A percentile compares a stretch with the other conserved stretches of the same genome.
phyloP scores from a whole-genome alignment of 2,329 filamentous ascomycete genomes.

The Xylaria hypoxylon region DNA sequence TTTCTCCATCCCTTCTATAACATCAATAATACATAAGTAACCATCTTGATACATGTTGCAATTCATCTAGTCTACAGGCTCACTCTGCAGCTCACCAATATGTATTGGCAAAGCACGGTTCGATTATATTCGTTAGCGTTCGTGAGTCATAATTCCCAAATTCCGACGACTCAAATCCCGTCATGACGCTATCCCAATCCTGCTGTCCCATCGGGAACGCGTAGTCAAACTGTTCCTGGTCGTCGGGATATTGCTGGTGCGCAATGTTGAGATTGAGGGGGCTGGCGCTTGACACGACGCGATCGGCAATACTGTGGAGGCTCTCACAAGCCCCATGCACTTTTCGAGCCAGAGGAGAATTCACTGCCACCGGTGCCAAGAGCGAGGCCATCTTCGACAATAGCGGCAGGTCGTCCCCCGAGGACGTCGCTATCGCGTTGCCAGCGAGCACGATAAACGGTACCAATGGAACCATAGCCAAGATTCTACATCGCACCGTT shows the following conservation, averaged over 20 bases:
- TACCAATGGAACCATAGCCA: slow-evolving; percentile 45
- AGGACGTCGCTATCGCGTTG: slow-evolving; percentile 47
- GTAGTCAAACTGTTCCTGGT: slow-evolving; percentile 36
- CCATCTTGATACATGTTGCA: too few relatives aligned
- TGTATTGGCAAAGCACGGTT: slow-evolving; percentile 45
- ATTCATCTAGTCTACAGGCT: too few relatives aligned
- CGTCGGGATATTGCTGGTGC: slow-evolving; percentile 18
- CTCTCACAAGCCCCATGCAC: slow-evolving; percentile 46
- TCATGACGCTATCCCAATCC: slow-evolving; percentile 48
- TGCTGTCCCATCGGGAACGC: slow-evolving; percentile 46
- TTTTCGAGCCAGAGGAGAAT: slow-evolving; percentile 38
- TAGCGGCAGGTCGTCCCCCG: slow-evolving; percentile 39
- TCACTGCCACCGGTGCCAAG: slow-evolving; percentile 31
- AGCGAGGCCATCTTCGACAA: slow-evolving; percentile 40
- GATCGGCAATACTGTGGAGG: slow-evolving; percentile 41
- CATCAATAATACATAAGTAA: too few relatives aligned
- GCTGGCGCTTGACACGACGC: slow-evolving; percentile 41
- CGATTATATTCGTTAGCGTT: slow-evolving; percentile 45
- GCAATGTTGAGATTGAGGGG: slow-evolving; percentile 5
- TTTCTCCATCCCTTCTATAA: too few relatives aligned
- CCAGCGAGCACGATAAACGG: slow-evolving; percentile 47
- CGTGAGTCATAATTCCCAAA: slow-evolving; percentile 44
- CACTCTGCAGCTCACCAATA: slow-evolving; percentile 38
- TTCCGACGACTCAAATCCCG: slow-evolving; percentile 44
- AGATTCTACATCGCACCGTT: slow-evolving; percentile 32